Percentiles rank a stretch among this genome's conserved stretches.
These are phyloP conservation scores for Coemansia sp. DNA, from an alignment of 192 early-diverging fungal species.

Conservation along the genomic window DNA sequence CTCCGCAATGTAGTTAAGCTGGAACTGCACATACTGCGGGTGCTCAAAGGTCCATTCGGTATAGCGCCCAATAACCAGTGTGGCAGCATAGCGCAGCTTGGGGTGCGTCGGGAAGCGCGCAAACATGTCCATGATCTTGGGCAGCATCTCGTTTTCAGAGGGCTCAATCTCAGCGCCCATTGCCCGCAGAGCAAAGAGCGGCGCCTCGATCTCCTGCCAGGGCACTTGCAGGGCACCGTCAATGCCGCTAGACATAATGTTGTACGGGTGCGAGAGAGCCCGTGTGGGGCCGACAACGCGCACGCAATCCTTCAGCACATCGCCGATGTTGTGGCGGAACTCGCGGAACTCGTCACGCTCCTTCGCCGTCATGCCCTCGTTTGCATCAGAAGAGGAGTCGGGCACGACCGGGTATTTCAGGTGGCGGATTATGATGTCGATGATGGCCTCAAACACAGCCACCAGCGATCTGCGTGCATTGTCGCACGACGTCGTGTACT, in stretches of 20 bases:
- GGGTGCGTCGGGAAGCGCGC: constrained; percentile 85
- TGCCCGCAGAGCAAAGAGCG: constrained; percentile 87
- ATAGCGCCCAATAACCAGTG: constrained; percentile 94
- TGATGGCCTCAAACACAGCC: constrained; percentile 67
- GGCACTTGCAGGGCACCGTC: constrained; percentile 32
- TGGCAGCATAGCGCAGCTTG: constrained; percentile 93
- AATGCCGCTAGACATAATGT: constrained; percentile 49
- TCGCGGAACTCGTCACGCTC: constrained; percentile 97
- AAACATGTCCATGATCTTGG: constrained; percentile 88
- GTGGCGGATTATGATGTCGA: constrained; percentile 83
- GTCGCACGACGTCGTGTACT: constrained; percentile 50
- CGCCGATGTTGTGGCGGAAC: constrained; percentile 94
- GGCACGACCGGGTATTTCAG: constrained; percentile 71
- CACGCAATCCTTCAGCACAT: constrained; percentile 94
- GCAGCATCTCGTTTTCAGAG: constrained; percentile 73
- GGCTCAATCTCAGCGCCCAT: constrained; percentile 83
- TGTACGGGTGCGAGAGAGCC: constrained; percentile 66
- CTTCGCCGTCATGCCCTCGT: constrained; percentile 67
- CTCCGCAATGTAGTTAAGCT: constrained; percentile 84
- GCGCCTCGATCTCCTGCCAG: constrained; percentile 96
- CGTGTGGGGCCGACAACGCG: constrained; percentile 71
- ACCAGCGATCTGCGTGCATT: constrained; percentile 52
- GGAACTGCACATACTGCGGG: constrained; percentile 87
- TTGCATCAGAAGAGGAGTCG: constrained; percentile 41
- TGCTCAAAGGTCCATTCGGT: constrained; percentile 88